Conservation (phyloP, 1,139 yeast genomes). For the Kurtzmaniella quercitrusa region DNA sequence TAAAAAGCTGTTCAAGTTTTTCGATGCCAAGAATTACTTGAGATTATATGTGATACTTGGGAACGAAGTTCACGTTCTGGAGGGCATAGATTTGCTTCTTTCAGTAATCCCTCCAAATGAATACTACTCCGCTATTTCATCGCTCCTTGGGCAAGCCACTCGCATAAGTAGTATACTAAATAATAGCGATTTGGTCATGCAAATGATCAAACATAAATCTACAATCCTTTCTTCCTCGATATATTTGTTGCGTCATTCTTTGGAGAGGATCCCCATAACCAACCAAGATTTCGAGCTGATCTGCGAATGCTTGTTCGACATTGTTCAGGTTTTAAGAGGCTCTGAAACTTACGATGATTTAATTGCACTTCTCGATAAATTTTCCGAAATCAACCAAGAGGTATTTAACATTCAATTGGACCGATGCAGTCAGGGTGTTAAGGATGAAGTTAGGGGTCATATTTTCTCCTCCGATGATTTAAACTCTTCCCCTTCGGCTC, state of each 20-base stretch:
- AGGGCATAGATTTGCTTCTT: conserved; percentile 21
- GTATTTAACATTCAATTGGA: conserved; percentile 25
- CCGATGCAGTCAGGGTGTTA: conserved; percentile 19
- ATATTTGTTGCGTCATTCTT: conserved; percentile 22
- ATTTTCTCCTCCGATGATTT: background rate
- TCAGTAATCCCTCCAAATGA: conserved; percentile 23
- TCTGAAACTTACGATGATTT: conserved; percentile 25
- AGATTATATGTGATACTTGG: conserved; percentile 29
- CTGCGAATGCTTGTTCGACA: conserved; percentile 25
- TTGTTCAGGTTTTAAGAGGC: conserved; percentile 30
- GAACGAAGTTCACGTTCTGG: conserved; percentile 12
- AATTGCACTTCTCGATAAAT: conserved; percentile 22
- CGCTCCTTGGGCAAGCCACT: conserved; percentile 26
- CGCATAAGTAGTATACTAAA: conserved; percentile 28
- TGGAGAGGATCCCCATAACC: conserved; percentile 30
- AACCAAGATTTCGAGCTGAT: conserved; percentile 29
- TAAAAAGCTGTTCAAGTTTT: conserved; percentile 21
- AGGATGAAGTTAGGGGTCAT: conserved; percentile 29
- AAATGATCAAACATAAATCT: conserved; percentile 30
- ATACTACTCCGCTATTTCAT: conserved; percentile 25
- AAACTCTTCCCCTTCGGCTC: background rate
- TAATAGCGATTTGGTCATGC: conserved; percentile 31
- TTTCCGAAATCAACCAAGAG: conserved; percentile 27
- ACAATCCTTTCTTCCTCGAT: conserved; percentile 26
- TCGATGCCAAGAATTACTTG: conserved; percentile 29